Evolutionary conservation across 1,139 yeast species (phyloP).

Genomic region (Magnusiomyces suaveolens): DNA sequence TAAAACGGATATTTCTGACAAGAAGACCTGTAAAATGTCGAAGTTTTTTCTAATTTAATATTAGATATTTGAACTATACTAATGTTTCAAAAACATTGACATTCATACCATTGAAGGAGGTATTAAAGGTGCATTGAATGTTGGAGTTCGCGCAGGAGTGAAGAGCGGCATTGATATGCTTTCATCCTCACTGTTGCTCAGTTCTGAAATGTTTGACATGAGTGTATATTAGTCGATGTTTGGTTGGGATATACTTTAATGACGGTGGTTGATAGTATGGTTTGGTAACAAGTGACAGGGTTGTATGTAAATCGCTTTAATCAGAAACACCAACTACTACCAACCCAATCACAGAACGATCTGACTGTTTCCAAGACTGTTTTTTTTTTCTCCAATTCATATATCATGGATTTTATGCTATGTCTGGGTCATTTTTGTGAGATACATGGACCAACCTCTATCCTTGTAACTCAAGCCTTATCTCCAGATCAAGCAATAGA

Average conservation of each 20-base stretch:
- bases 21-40: background rate
- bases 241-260: background rate
- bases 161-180: background rate
- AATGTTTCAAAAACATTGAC: background rate
- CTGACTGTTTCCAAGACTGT: background rate
- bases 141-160: background rate
- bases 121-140: background rate
- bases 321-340: no score
- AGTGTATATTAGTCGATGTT: background rate
- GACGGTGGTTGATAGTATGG: background rate
- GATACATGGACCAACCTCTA: constrained; percentile 70
- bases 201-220: background rate
- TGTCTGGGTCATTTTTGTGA: constrained; percentile 74
- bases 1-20: background rate
- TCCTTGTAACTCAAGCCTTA: constrained; percentile 60
- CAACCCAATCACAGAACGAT: background rate
- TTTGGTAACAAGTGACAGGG: background rate
- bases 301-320: background rate
- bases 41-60: background rate
- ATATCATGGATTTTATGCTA: constrained; percentile 24
- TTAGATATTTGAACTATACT: background rate
- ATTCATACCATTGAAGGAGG: background rate
- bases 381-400: background rate
- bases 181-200: constrained; percentile 2
- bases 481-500: constrained; percentile 24